Evolutionary conservation across 371 early-diverging fungal species (phyloP), one percentile per base, ranked within the genome.

Genomic region (Actinomortierella ambigua): DNA sequence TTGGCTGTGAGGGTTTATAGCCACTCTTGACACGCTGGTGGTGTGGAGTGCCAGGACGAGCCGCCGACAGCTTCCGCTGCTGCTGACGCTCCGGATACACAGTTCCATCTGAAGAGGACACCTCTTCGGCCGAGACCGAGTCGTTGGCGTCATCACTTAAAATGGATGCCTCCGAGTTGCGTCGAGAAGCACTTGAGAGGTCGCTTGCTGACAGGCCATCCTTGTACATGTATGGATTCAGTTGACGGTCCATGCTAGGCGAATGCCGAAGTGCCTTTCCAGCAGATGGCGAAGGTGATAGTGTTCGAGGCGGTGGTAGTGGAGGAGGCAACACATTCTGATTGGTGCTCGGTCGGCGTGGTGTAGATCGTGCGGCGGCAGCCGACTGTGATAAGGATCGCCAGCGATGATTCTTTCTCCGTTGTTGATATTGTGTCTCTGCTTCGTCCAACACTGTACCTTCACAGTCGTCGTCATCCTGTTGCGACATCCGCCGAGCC

Each of bases 381-480:
- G 34, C 34, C 4, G 34, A 34, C 11, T 34, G 34, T 34, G 34
- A 34, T 11, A 34, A 34, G 34, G 34, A 34, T 39, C 3, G 49
- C 23, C 18, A 40, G 28, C 27, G 18, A 52, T 14, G 57, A 61
- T 2, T 48, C 44, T n/a, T 53, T 20, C 22, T 28, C 8, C 6
- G 50, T 44, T 18, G 18, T 41, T 6, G 28, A 41, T 39, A 61
- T 60, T 6, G 53, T 29, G n/a, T 63, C 51, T 34, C 63, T 69
- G 9, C 57, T 20, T 20, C 58, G 50, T 2, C 71, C 68, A 52
- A 11, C 57, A 58, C 9, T 67, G 68, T 2, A 76, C 47, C 15
- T 53, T 76, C 22, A 68, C 50, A 17, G 64, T 68, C 20, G 70
- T 68, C 40, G 67, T 41, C 13, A 58, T 65, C 41, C 66, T 55